Evolutionary conservation across 768 basidiomycete genomes (phyloP).

Genomic region (Rhizopogon roseolus): DNA sequence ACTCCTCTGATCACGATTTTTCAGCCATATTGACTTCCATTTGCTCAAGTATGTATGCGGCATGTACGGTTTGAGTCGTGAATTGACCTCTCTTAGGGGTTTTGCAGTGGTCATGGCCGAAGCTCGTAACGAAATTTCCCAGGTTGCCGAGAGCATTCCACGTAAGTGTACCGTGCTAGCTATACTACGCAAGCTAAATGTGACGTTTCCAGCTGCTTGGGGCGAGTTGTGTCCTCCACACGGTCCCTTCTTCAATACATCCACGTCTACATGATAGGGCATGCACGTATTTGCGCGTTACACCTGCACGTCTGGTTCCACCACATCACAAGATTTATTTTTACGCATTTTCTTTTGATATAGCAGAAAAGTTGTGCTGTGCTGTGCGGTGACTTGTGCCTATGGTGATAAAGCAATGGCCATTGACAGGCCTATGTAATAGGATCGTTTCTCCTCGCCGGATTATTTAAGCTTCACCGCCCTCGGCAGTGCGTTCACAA

Average conservation of each 20-base stretch:
- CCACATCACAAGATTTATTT: too few relatives aligned
- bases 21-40: slow-evolving; percentile 29
- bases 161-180: slow-evolving; percentile 6
- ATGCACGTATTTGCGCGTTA: neutral
- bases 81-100: slow-evolving; percentile 15
- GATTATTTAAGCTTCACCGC: too few relatives aligned
- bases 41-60: slow-evolving; percentile 14
- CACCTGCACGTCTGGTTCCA: neutral
- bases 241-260: neutral
- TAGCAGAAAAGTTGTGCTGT: too few relatives aligned
- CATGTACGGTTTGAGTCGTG: neutral
- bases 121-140: slow-evolving; percentile 13
- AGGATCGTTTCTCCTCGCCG: too few relatives aligned
- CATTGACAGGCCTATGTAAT: too few relatives aligned
- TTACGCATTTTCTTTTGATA: too few relatives aligned
- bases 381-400: too few relatives aligned
- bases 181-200: neutral
- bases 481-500: too few relatives aligned
- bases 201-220: slow-evolving; percentile 15
- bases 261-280: neutral
- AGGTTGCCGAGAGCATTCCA: slow-evolving; percentile 7
- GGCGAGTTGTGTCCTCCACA: slow-evolving; percentile 9
- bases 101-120: slow-evolving; percentile 28
- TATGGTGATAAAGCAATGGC: too few relatives aligned
- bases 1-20: neutral